Conservation (phyloP, 140 eudicot genomes). For the Erigeron philadelphicus region DNA sequence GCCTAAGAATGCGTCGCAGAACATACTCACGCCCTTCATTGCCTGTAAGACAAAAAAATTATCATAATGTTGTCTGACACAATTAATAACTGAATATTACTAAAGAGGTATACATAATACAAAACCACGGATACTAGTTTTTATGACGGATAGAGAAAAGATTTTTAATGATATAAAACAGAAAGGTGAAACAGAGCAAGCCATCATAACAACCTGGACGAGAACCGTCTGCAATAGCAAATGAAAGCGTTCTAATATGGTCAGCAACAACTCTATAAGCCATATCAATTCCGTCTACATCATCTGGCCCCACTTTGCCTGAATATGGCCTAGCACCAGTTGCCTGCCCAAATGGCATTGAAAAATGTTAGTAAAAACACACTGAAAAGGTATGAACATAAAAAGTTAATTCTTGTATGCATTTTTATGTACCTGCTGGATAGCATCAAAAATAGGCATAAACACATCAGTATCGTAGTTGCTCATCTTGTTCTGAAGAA, state of each 20-base stretch:
- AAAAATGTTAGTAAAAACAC: conserved; percentile 4
- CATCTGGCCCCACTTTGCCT: conserved; percentile 90
- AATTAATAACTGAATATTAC: too few relatives aligned
- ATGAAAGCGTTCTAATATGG: conserved; percentile 90
- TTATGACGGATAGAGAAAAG: background rate
- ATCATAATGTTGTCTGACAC: background rate
- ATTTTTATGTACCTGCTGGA: conserved; percentile 53
- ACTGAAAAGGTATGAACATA: background rate
- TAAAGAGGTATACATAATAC: too few relatives aligned
- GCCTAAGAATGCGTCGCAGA: conserved; percentile 85
- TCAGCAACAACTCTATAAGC: conserved; percentile 99
- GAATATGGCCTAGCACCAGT: conserved; percentile 80
- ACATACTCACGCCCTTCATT: conserved; percentile 99
- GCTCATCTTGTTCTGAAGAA: conserved; percentile 91
- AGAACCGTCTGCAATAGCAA: conserved; percentile 98
- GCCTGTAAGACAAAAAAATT: conserved; percentile 40
- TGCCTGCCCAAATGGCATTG: conserved; percentile 41
- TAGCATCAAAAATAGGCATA: conserved; percentile 78
- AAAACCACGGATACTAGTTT: too few relatives aligned
- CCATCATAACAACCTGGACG: conserved; percentile 62
- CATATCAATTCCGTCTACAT: conserved; percentile 82
- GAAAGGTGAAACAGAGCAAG: background rate
- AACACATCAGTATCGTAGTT: conserved; percentile 94
- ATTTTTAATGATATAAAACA: background rate
- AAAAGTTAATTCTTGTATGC: background rate